Evolutionary conservation across 2,329 filamentous ascomycete species (phyloP).

Genomic region (Berkeleyomyces basicola): DNA sequence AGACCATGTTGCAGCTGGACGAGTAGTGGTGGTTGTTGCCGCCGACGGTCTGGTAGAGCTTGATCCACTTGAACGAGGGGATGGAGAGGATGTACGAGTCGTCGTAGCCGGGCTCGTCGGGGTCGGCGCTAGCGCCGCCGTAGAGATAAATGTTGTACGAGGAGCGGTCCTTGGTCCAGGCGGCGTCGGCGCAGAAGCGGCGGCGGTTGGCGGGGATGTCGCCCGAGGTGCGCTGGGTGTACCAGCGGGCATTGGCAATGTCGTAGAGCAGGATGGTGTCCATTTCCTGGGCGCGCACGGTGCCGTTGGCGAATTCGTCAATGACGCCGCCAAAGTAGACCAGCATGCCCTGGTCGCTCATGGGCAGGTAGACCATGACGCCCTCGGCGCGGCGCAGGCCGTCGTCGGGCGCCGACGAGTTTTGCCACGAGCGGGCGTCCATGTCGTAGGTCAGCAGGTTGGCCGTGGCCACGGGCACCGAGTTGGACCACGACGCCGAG

Average conservation of each 20-base stretch:
- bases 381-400: constrained; percentile 40
- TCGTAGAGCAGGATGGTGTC: constrained; percentile 43
- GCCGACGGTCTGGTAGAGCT: constrained; percentile 30
- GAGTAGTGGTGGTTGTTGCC: constrained; percentile 30
- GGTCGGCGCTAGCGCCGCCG: constrained; percentile 35
- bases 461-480: constrained; percentile 30
- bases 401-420: constrained; percentile 35
- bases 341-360: constrained; percentile 41
- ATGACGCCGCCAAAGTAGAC: constrained; percentile 44
- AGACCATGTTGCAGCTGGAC: constrained; percentile 39
- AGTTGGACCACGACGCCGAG: constrained; percentile 31
- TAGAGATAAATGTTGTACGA: constrained; percentile 52
- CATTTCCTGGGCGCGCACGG: constrained; percentile 28
- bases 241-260: constrained; percentile 42
- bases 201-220: constrained; percentile 34
- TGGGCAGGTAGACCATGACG: constrained; percentile 41
- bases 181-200: constrained; percentile 44
- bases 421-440: constrained; percentile 33
- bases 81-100: constrained; percentile 46
- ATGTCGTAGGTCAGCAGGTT: constrained; percentile 41
- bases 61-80: constrained; percentile 48
- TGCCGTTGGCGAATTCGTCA: constrained; percentile 28
- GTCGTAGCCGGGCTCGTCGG: constrained; percentile 34
- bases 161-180: constrained; percentile 40
- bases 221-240: constrained; percentile 39